Evolutionary conservation across 495 filamentous ascomycete species (phyloP).

Genomic region (Thozetella sp.): DNA sequence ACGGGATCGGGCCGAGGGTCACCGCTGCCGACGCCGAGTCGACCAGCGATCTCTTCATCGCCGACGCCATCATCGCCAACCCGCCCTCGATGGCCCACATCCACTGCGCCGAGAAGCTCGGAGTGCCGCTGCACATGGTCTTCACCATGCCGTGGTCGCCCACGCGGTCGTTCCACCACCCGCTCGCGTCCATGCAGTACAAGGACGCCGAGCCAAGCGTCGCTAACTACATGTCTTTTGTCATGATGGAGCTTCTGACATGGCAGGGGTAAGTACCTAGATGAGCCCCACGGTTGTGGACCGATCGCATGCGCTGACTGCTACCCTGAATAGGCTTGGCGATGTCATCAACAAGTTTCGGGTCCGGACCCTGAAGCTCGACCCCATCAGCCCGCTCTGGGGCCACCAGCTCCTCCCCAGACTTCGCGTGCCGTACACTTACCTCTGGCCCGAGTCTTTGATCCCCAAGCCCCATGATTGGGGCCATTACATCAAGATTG

Average conservation of each 20-base stretch:
- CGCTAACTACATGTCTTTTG: constrained; percentile 74
- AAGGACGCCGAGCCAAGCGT: constrained; percentile 56
- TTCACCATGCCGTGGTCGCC: constrained; percentile 67
- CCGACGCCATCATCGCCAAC: constrained; percentile 72
- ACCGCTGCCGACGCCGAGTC: too few species aligned
- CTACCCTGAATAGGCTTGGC: too few species aligned
- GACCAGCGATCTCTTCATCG: constrained; percentile 55
- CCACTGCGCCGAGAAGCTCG: constrained; percentile 65
- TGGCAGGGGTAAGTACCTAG: too few species aligned
- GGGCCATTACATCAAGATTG: constrained; percentile 61
- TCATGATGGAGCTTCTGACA: constrained; percentile 69
- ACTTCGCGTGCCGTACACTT: constrained; percentile 63
- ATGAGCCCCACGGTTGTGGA: too few species aligned
- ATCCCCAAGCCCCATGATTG: constrained; percentile 69
- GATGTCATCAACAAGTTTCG: constrained; percentile 68
- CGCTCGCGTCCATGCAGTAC: constrained; percentile 65
- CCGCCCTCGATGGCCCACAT: constrained; percentile 68
- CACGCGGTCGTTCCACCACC: constrained; percentile 69
- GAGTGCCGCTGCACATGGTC: constrained; percentile 68
- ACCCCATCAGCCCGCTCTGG: constrained; percentile 64
- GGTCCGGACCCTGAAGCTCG: constrained; percentile 57
- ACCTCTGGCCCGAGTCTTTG: constrained; percentile 66
- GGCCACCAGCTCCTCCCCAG: constrained; percentile 63
- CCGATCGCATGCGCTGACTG: too few species aligned
- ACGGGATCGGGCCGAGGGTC: constrained; percentile 29